Evolutionary conservation across 352 stramenopile genomes (phyloP).

Genomic region (Pythium monospermum): DNA sequence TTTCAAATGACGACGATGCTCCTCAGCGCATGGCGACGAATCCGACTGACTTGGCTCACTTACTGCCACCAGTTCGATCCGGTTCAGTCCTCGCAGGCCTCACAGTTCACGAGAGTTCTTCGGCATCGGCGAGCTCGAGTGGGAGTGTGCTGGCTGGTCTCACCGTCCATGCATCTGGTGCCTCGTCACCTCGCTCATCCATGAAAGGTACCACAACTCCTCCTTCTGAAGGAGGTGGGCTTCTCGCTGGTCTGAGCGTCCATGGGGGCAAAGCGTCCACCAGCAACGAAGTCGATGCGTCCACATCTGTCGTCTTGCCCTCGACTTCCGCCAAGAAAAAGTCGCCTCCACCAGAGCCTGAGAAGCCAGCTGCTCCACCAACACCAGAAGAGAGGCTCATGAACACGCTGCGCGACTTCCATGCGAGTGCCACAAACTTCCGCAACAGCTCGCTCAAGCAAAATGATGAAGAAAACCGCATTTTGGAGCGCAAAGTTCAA

Average conservation of each 20-base stretch:
- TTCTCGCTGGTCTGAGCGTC: conserved; percentile 50
- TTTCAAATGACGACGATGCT: conserved; percentile 16
- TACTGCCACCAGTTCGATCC: conserved; percentile 45
- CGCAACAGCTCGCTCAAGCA: conserved; percentile 55
- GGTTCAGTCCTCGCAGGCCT: conserved; percentile 61
- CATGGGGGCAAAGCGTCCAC: conserved; percentile 24
- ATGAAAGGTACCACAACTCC: conserved; percentile 16
- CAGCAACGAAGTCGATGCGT: conserved; percentile 18
- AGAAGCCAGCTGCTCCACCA: conserved; percentile 22
- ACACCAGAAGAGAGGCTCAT: conserved; percentile 68
- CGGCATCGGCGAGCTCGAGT: conserved; percentile 3
- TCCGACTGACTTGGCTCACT: conserved; percentile 60
- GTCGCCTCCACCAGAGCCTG: conserved; percentile 13
- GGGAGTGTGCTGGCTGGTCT: conserved; percentile 58
- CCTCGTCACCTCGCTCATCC: conserved; percentile 24
- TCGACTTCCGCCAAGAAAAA: conserved; percentile 33
- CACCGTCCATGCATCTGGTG: conserved; percentile 53
- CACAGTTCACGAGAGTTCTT: conserved; percentile 39
- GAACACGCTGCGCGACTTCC: conserved; percentile 66
- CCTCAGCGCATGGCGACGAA: conserved; percentile 26
- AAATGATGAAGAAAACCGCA: conserved; percentile 66
- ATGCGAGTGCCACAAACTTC: conserved; percentile 67
- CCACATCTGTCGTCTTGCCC: conserved; percentile 21
- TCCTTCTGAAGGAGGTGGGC: conserved; percentile 23
- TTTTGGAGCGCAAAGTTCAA: conserved; percentile 63